Base-by-base conservation (phyloP, 345 rosid genomes). In the Populus euphratica region DNA sequence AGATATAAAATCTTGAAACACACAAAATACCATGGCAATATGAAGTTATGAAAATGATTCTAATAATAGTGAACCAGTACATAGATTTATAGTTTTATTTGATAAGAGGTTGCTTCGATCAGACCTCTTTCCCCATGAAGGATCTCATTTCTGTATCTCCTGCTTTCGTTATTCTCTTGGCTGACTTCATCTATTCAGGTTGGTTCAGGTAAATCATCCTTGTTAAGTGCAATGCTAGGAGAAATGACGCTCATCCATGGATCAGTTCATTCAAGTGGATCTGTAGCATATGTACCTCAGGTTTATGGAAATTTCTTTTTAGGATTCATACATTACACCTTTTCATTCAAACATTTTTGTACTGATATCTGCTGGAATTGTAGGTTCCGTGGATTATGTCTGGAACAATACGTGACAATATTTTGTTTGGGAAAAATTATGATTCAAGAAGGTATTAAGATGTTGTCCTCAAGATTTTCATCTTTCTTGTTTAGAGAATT, bases 301-400 rank as follows among this genome's bases (percentile, higher is more conserved):
- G 99, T 94, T 73, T 78, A 72, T 77, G 75, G 29, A 67, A 54
- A 78, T 61, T 75, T 44, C 69, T 73, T 68, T 5, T 29, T 64
- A 59, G 63, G 64, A 74, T 69, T 82, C 63, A 70, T 56, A 17
- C 72, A 43, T 70, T 67, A 36, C 73, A 73, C 52, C 68, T 56
- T 54, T 73, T 75, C 61, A 74, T 41, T 82, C 17, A 69, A 73
- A 67, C 38, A 21, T 68, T 74, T 79, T 73, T 74, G 73, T 77
- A 70, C 78, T 73, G 63, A 10, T 31, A 52, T 80, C 63, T 71
- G 65, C 71, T 84, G 20, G 20, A 78, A 83, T 69, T 80, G 43
- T 70, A 94, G 98, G 93, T 90, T 72, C 99, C 99, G 52, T 94
- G 99, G 98, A 89, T 94, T 75, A 83, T 90, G 81, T 91, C 98